Evolutionary conservation across 73 alveolate genomes (phyloP).

Genomic region (Paramecium octaurelia): DNA sequence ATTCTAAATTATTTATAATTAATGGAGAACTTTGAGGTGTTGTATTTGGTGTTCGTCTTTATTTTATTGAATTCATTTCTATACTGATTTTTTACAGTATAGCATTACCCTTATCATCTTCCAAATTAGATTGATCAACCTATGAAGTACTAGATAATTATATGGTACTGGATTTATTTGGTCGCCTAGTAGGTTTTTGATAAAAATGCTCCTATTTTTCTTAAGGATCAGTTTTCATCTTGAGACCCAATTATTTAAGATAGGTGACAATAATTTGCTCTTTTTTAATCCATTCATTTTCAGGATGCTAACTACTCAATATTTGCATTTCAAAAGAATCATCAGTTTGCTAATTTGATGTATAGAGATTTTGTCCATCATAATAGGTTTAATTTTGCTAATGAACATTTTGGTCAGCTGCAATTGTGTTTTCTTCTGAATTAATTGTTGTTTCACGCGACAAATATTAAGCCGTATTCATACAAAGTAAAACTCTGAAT

Average conservation of each 20-base stretch:
- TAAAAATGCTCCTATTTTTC: background rate
- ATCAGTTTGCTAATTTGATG: background rate
- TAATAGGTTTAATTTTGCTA: background rate
- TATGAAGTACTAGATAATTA: background rate
- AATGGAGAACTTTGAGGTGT: constrained; percentile 22
- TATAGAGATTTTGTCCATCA: background rate
- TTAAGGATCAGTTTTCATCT: constrained; percentile 4
- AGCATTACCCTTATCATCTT: background rate
- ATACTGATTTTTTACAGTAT: background rate
- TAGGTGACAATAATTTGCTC: background rate
- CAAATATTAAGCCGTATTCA: background rate
- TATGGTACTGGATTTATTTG: background rate
- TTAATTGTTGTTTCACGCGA: background rate
- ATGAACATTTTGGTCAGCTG: background rate
- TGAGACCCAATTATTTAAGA: background rate
- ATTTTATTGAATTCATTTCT: background rate
- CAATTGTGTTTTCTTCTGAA: background rate
- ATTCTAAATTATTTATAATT: background rate
- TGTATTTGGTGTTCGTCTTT: constrained; percentile 7
- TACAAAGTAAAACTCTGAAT: background rate
- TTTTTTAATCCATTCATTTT: background rate
- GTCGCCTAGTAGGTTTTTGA: background rate
- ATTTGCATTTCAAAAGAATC: constrained; percentile 20
- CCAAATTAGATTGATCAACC: background rate
- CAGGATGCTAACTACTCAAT: background rate